These are phyloP conservation scores for Epichloe bromicola DNA, from an alignment of 2,329 filamentous ascomycete species.

Conservation along the genomic window DNA sequence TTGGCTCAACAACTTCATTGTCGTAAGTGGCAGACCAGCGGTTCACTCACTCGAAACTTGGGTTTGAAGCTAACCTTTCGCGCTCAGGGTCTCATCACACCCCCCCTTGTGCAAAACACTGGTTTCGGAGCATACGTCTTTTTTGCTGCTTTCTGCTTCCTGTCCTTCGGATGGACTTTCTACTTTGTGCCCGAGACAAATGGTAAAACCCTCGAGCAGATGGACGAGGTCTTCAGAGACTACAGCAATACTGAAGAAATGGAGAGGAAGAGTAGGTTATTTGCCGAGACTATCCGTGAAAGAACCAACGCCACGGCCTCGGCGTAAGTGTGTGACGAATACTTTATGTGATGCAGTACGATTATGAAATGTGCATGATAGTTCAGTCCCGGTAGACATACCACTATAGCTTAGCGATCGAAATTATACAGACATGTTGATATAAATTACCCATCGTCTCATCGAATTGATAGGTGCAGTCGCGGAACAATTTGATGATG, in stretches of 20 bases:
- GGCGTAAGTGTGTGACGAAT: background rate
- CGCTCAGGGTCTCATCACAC: slow-evolving; percentile 37
- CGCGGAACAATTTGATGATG: no score
- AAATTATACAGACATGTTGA: background rate
- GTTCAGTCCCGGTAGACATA: background rate
- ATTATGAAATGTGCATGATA: background rate
- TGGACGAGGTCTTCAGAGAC: slow-evolving; percentile 28
- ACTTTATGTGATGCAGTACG: background rate
- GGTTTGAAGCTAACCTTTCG: no score
- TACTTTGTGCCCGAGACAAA: slow-evolving; percentile 46
- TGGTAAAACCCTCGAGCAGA: slow-evolving; percentile 39
- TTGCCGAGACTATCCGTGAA: slow-evolving; percentile 3
- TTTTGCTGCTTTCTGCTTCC: slow-evolving; percentile 44
- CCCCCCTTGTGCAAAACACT: slow-evolving; percentile 40
- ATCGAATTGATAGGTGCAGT: no score
- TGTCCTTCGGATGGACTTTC: slow-evolving; percentile 38
- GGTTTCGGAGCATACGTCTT: slow-evolving; percentile 42
- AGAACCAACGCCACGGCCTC: background rate
- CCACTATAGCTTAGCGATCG: background rate
- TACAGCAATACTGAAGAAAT: slow-evolving; percentile 12
- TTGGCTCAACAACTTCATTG: slow-evolving; percentile 52
- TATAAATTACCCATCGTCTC: no score
- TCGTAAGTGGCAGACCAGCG: slow-evolving; percentile 15
- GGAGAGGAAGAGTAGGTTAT: slow-evolving; percentile 2
- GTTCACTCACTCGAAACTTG: no score